Conservation (phyloP, 2,329 filamentous ascomycete species). For the Mollisiaceae sp. region DNA sequence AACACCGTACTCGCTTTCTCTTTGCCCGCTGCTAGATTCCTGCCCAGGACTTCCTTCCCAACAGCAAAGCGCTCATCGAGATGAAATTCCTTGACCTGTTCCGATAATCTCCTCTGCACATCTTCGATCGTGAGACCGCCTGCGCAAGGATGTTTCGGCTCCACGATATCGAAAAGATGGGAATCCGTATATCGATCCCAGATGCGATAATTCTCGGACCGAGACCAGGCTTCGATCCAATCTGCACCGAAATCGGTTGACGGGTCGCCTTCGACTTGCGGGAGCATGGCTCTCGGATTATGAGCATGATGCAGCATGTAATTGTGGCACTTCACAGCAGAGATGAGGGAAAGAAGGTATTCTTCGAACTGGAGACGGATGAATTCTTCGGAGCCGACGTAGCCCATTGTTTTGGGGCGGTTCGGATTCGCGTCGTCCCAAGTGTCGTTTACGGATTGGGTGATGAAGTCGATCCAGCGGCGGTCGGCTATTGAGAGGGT, state of each 20-base stretch:
- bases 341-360: conserved; percentile 87
- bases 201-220: conserved; percentile 88
- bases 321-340: conserved; percentile 87
- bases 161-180: conserved; percentile 91
- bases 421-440: conserved; percentile 93
- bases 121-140: conserved; percentile 94
- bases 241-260: conserved; percentile 81
- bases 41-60: conserved; percentile 83
- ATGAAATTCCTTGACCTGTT: conserved; percentile 93
- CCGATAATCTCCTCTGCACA: conserved; percentile 84
- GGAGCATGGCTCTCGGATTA: conserved; percentile 65
- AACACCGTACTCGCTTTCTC: conserved; percentile 88
- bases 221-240: conserved; percentile 86
- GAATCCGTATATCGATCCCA: conserved; percentile 83
- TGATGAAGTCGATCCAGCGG: conserved; percentile 95
- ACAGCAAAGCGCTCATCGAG: conserved; percentile 88
- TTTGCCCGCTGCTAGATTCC: conserved; percentile 84
- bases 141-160: conserved; percentile 90
- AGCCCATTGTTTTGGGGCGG: conserved; percentile 92
- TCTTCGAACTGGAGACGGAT: conserved; percentile 97
- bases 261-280: conserved; percentile 80
- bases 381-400: conserved; percentile 94
- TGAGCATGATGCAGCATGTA: conserved; percentile 60
- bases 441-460: conserved; percentile 90
- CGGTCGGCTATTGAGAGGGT: conserved; percentile 84